Evolutionary conservation across 208 protist species (phyloP), one percentile per base, ranked within the genome.

Genomic region (Balamuthia mandrillaris): DNA sequence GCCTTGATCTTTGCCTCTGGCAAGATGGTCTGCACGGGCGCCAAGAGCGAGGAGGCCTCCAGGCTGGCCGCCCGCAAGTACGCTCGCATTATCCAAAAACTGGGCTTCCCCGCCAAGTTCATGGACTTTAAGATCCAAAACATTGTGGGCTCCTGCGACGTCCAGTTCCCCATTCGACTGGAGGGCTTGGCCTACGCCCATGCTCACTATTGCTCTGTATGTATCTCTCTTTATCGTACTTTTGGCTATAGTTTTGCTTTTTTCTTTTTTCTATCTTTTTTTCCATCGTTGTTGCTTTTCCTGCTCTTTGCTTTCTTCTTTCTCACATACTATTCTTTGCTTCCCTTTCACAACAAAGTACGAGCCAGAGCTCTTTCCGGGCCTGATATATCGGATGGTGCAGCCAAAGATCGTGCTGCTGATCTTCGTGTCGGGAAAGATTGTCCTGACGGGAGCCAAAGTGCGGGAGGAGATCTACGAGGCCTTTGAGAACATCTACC

Each of bases 351-450:
- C 7, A 14, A 16, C 35, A 18, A 21, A 77, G 68, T 83, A 83
- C 51, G 75, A 83, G 41, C 75, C 75, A 3, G 75, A 83, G 33
- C 51, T 83, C 39, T 83, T 83, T 37, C 95, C 95, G 41, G 95
- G 95, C 49, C 88, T 97, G 24, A 93, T 97, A 68, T 96, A 96
- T 70, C 88, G 91, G 21, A 96, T 96, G 94, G 51, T 92, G 54
- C 37, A 90, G 37, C 94, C 95, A 31, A 96, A 96, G 83, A 87
- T 96, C 41, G 88, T 94, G n/a, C 70, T 97, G 12, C 87, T 97
- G 10, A 96, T 97, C 72, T 97, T 97, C 60, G 95, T 96, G 1
- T 96, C 94, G 16, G 96, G 96, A 27, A 97, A 97, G 61, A 93
- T 97, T 37, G 95, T 97, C 2, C 70, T 97, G 1, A 97, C 96